Percentiles rank a stretch among this genome's conserved stretches.
phyloP scores from a whole-genome alignment of 78 protist genomes.

The Dictyostelium capitatum region DNA sequence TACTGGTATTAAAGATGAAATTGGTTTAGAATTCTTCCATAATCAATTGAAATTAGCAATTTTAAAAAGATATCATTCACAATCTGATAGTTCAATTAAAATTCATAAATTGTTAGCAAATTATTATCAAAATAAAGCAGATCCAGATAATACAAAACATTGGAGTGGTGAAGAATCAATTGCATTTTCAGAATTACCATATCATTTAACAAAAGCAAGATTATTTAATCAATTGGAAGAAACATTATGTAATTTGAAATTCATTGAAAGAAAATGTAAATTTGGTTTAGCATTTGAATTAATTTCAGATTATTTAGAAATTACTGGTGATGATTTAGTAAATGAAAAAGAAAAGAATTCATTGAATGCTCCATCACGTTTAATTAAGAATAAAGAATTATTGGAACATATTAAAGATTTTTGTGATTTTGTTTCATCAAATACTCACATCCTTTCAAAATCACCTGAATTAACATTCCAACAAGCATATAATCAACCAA shows the following conservation, averaged over 20 bases:
- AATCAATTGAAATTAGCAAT: slow-evolving; percentile 71
- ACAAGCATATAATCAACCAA: slow-evolving; percentile 86
- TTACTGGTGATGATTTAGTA: slow-evolving; percentile 25
- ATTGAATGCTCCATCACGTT: slow-evolving; percentile 9
- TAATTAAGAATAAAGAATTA: slow-evolving; percentile 37
- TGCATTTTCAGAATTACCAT: slow-evolving; percentile 63
- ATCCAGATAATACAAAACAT: slow-evolving; percentile 23
- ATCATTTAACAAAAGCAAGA: slow-evolving; percentile 52
- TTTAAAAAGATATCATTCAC: slow-evolving; percentile 40
- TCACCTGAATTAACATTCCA: slow-evolving; percentile 82
- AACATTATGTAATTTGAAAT: slow-evolving; percentile 44
- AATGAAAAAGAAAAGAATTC: not conserved
- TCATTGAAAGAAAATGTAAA: slow-evolving; percentile 55
- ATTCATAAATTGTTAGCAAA: slow-evolving; percentile 63
- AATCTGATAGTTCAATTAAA: not conserved
- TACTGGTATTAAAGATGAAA: not conserved
- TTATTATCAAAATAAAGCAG: slow-evolving; percentile 39
- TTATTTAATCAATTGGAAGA: slow-evolving; percentile 37
- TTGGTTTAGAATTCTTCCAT: slow-evolving; percentile 74
- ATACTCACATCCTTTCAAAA: slow-evolving; percentile 50
- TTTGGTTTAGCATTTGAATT: slow-evolving; percentile 74
- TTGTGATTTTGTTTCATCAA: slow-evolving; percentile 33
- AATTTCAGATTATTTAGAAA: slow-evolving; percentile 63
- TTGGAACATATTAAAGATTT: slow-evolving; percentile 46
- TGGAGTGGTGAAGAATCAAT: slow-evolving; percentile 3